A percentile compares a stretch with the other conserved stretches of the same genome.
Conservation (phyloP, 306 rosid species). For the Vachellia collinsii region DNA sequence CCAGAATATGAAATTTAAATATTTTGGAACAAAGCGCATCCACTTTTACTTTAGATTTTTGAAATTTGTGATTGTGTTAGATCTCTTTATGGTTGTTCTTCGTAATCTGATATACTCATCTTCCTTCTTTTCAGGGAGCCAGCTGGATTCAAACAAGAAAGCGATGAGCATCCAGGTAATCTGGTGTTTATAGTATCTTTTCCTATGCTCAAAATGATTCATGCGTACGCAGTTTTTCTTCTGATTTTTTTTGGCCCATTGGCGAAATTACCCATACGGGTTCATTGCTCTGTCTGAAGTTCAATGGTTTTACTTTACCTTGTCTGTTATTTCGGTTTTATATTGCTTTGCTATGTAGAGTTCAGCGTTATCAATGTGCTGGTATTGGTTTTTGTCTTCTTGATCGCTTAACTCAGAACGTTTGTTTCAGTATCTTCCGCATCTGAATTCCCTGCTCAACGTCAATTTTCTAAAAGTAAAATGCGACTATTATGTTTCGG, state of each 20-base stretch:
- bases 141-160: slow-evolving; percentile 77
- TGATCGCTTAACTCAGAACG: not conserved
- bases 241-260: not conserved
- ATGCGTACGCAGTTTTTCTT: not conserved
- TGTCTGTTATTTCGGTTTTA: not conserved
- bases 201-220: not conserved
- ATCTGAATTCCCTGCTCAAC: not conserved
- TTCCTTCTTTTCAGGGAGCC: slow-evolving; percentile 58
- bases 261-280: slow-evolving; percentile 2
- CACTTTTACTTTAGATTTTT: not conserved
- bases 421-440: not conserved
- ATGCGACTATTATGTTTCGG: not conserved
- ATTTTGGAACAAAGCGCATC: not conserved
- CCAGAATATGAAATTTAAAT: not conserved
- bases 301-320: not conserved
- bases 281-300: not conserved
- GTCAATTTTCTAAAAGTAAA: not conserved
- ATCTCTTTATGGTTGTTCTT: slow-evolving; percentile 23
- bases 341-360: not conserved
- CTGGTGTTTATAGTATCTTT: slow-evolving; percentile 1
- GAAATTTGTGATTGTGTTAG: slow-evolving; percentile 6
- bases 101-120: not conserved
- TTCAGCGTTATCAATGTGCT: not conserved
- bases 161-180: slow-evolving; percentile 79
- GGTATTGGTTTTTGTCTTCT: not conserved